These are phyloP conservation scores for Oryza longistaminata DNA, from an alignment of 176 grass and related monocot species.

Conservation along the genomic window DNA sequence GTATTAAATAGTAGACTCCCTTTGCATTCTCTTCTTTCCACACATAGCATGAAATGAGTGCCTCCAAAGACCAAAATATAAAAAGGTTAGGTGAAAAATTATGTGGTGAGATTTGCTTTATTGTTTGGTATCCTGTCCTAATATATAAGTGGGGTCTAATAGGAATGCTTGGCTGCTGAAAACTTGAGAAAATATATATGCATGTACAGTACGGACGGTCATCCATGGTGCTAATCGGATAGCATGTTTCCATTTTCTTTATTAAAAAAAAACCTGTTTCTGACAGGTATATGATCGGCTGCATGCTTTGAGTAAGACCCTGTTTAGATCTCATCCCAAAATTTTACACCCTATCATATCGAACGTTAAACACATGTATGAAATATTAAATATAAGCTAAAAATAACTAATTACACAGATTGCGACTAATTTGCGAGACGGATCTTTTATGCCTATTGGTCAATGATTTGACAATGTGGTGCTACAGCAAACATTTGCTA, in stretches of 20 bases:
- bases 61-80: not conserved
- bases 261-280: not conserved
- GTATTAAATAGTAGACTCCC: not conserved
- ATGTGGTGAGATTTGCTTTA: slow-evolving; percentile 8
- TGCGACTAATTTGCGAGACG: no score
- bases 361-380: no score
- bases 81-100: slow-evolving; percentile 42
- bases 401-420: no score
- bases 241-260: not conserved
- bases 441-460: no score
- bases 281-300: not conserved
- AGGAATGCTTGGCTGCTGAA: not conserved
- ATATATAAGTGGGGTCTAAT: not conserved
- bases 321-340: no score
- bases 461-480: no score
- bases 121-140: slow-evolving; percentile 17
- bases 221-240: not conserved
- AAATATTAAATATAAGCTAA: no score
- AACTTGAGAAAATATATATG: not conserved
- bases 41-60: slow-evolving; percentile 21
- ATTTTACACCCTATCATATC: no score
- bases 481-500: no score
- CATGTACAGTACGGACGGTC: not conserved
- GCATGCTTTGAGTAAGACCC: not conserved
- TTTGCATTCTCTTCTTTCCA: not conserved